Percentiles rank a stretch among this genome's conserved stretches.
Evolutionary conservation across 805 yeast species (phyloP).

Genomic region (Saccharomycopsis olivae): DNA sequence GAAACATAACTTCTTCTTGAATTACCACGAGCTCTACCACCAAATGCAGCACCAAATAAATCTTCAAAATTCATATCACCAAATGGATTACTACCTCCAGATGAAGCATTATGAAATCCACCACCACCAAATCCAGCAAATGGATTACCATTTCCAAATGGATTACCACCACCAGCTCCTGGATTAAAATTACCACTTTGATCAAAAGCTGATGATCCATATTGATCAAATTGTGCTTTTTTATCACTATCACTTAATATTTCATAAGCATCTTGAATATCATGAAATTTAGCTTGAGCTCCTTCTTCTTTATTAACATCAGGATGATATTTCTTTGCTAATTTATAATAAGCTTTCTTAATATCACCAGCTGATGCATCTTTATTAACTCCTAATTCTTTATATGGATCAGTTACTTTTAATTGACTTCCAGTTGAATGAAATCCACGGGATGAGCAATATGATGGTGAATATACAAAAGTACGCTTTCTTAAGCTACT

Average conservation of each 20-base stretch:
- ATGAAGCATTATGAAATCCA: conserved; percentile 51
- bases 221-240: conserved; percentile 83
- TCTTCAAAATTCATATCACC: conserved; percentile 49
- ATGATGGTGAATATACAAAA: too few relatives aligned
- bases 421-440: conserved; percentile 29
- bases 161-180: conserved; percentile 31
- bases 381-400: conserved; percentile 65
- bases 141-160: conserved; percentile 33
- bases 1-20: conserved; percentile 41
- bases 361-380: conserved; percentile 72
- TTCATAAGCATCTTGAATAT: conserved; percentile 90
- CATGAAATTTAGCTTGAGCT: conserved; percentile 84
- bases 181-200: conserved; percentile 39
- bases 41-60: conserved; percentile 44
- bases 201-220: conserved; percentile 80
- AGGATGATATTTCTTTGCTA: conserved; percentile 93
- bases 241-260: conserved; percentile 76
- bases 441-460: conserved; percentile 29
- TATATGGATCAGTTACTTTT: conserved; percentile 64
- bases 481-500: too few relatives aligned
- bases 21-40: conserved; percentile 25
- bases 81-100: conserved; percentile 33
- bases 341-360: conserved; percentile 86
- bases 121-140: conserved; percentile 42
- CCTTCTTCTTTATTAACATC: conserved; percentile 88